Conservation (phyloP, 331 rosid species). For the Pyrus hybrid region DNA sequence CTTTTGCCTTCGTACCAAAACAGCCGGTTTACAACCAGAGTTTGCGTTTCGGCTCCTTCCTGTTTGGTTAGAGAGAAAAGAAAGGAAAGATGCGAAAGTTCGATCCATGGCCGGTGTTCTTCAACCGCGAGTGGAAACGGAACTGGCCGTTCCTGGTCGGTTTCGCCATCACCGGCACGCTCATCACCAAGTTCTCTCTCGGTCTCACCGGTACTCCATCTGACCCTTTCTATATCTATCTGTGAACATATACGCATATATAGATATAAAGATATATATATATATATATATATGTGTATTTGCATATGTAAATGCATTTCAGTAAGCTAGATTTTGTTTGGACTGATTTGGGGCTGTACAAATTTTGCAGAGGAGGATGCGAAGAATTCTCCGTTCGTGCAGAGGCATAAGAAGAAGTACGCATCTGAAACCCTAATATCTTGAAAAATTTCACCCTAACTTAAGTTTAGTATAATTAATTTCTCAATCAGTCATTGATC, state of each 20-base stretch:
- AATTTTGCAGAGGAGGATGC: slow-evolving; percentile 18
- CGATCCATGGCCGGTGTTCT: slow-evolving; percentile 92
- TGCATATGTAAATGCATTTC: neutral
- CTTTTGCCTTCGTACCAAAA: neutral
- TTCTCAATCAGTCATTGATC: neutral
- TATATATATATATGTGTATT: neutral
- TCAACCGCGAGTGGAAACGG: slow-evolving; percentile 78
- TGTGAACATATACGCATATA: neutral
- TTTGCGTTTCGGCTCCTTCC: neutral
- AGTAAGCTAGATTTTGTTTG: neutral
- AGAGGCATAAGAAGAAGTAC: slow-evolving; percentile 20
- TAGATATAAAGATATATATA: neutral
- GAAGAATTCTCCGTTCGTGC: slow-evolving; percentile 15
- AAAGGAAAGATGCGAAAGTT: slow-evolving; percentile 34
- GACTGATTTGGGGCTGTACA: neutral
- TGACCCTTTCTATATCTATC: neutral
- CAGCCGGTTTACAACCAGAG: neutral
- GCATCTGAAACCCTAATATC: neutral
- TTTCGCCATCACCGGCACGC: slow-evolving; percentile 54
- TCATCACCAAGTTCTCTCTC: slow-evolving; percentile 67
- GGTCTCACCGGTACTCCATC: slow-evolving; percentile 47
- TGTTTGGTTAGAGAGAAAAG: neutral
- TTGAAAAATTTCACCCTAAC: neutral
- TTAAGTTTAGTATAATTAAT: neutral
- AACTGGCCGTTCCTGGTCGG: slow-evolving; percentile 89